phyloP scores from a whole-genome alignment of 1,284 basidiomycete species.

The Limonomyces culmigenus region DNA sequence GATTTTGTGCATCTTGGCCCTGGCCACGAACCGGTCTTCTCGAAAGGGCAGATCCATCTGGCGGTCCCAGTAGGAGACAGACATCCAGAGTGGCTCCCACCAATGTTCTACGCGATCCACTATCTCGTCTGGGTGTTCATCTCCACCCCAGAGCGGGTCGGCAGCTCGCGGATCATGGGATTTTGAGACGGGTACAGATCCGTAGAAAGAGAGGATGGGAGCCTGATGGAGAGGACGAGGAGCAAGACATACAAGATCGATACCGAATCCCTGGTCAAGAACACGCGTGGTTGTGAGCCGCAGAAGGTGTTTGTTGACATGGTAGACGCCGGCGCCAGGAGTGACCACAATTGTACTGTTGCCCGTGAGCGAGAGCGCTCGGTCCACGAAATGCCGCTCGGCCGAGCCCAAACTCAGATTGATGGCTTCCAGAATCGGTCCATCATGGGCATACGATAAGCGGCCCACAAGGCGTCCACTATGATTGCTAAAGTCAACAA shows the following conservation, averaged over 20 bases:
- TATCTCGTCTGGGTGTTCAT: constrained; percentile 24
- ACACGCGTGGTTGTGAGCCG: constrained; percentile 91
- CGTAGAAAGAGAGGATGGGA: constrained; percentile 74
- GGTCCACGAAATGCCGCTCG: constrained; percentile 92
- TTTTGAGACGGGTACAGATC: constrained; percentile 30
- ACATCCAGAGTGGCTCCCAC: constrained; percentile 82
- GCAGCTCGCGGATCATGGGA: constrained; percentile 24
- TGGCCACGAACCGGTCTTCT: constrained; percentile 74
- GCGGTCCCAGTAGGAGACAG: constrained; percentile 68
- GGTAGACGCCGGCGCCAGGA: constrained; percentile 89
- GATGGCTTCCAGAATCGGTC: constrained; percentile 86
- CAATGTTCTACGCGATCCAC: constrained; percentile 35
- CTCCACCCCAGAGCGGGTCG: constrained; percentile 76
- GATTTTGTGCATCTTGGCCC: constrained; percentile 89
- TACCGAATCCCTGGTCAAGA: constrained; percentile 83
- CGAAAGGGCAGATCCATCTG: constrained; percentile 81
- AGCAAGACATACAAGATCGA: constrained; percentile 82
- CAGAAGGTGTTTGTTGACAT: constrained; percentile 81
- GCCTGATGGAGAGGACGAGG: constrained; percentile 90
- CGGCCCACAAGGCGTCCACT: constrained; percentile 66
- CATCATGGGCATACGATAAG: constrained; percentile 82
- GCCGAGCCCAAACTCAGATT: constrained; percentile 89
- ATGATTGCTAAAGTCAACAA: too few species aligned
- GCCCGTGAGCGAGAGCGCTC: constrained; percentile 88
- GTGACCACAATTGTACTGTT: constrained; percentile 76